phyloP scores from a whole-genome alignment of 1,284 basidiomycete genomes.

The Coniferiporia sulphurascens region DNA sequence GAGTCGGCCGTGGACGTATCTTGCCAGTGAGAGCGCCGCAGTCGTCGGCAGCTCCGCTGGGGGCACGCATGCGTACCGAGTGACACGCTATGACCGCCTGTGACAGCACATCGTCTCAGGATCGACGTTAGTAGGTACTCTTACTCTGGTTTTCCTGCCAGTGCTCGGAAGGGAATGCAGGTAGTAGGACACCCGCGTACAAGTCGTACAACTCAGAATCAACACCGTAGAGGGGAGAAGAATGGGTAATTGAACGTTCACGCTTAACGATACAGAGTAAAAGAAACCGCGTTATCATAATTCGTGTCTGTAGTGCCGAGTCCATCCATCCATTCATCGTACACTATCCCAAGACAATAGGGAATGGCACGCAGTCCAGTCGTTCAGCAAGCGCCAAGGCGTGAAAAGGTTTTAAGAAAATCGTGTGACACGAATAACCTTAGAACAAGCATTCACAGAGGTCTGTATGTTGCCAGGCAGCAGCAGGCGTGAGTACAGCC shows the following conservation, averaged over 20 bases:
- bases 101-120: not conserved
- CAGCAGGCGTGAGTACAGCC: not conserved
- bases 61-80: not conserved
- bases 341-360: not conserved
- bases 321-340: not conserved
- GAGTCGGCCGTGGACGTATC: not conserved
- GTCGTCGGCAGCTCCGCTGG: not conserved
- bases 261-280: conserved; percentile 7
- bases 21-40: not conserved
- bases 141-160: too few species aligned
- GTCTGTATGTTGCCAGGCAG: conserved; percentile 38
- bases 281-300: not conserved
- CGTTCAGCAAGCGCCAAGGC: not conserved
- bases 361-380: not conserved
- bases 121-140: too few species aligned
- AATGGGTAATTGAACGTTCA: not conserved
- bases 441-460: conserved; percentile 70
- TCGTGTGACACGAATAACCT: conserved; percentile 1
- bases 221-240: not conserved
- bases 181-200: too few species aligned
- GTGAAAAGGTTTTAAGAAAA: not conserved
- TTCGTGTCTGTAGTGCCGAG: not conserved
- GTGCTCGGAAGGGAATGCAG: too few species aligned
- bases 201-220: not conserved
- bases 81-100: not conserved